Evolutionary conservation across 2,329 filamentous ascomycete species (phyloP).

Genomic region (Lecanoromycetidae sp.): DNA sequence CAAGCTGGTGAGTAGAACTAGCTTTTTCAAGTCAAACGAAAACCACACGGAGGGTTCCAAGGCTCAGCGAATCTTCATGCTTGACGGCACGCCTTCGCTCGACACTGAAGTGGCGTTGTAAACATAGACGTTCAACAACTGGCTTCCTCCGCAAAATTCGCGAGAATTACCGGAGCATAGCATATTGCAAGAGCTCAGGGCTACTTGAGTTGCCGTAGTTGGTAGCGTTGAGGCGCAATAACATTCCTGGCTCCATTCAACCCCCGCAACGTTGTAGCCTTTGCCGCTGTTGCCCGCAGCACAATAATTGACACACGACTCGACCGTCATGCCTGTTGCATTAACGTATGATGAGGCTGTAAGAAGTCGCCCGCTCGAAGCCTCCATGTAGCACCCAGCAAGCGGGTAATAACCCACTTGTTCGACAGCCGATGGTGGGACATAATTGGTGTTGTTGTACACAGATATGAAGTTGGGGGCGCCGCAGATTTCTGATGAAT

Average conservation of each 20-base stretch:
- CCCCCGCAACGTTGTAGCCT: slow-evolving; percentile 10
- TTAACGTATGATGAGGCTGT: slow-evolving; percentile 5
- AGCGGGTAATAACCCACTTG: slow-evolving; percentile 6
- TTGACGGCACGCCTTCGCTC: too few species aligned
- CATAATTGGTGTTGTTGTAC: not conserved
- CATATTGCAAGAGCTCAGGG: not conserved
- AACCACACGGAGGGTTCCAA: too few species aligned
- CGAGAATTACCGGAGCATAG: slow-evolving; percentile 8
- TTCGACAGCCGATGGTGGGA: slow-evolving; percentile 5
- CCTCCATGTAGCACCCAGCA: slow-evolving; percentile 12
- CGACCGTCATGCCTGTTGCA: slow-evolving; percentile 14
- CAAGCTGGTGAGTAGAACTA: too few species aligned
- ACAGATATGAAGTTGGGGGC: slow-evolving; percentile 13
- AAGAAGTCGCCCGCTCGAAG: not conserved
- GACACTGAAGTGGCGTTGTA: slow-evolving; percentile 6
- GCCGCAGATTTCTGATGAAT: not conserved
- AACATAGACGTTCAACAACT: slow-evolving; percentile 1
- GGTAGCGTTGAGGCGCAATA: slow-evolving; percentile 11
- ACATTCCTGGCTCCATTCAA: slow-evolving; percentile 15
- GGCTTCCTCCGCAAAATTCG: slow-evolving; percentile 11
- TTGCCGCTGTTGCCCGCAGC: not conserved
- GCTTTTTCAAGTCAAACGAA: too few species aligned
- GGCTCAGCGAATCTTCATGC: too few species aligned
- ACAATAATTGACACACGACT: slow-evolving; percentile 18
- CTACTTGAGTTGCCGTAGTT: not conserved